A percentile compares a stretch with the other conserved stretches of the same genome.
Conservation (phyloP, 768 basidiomycete species). For the Auricularia cornea region DNA sequence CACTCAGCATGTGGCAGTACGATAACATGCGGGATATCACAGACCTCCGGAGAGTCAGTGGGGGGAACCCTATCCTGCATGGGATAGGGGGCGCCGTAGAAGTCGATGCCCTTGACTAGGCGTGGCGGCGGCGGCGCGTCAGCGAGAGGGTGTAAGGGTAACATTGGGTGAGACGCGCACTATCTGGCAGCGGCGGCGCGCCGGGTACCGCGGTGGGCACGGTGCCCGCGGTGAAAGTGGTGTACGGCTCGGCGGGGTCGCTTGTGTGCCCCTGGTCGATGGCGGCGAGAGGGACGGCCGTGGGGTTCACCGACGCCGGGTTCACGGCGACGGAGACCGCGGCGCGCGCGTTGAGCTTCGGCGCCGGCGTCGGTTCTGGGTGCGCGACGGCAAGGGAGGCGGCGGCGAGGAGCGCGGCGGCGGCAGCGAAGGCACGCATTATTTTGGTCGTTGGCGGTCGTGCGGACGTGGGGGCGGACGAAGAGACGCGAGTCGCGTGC, state of each 20-base stretch:
- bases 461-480: too few relatives aligned
- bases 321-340: conserved; percentile 34
- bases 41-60: conserved; percentile 52
- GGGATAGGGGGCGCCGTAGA: conserved; percentile 49
- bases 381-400: background rate
- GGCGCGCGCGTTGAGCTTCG: background rate
- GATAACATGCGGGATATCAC: background rate
- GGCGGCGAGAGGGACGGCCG: conserved; percentile 46
- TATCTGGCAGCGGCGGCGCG: conserved; percentile 43
- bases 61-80: conserved; percentile 43
- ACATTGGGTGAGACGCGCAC: conserved; percentile 13
- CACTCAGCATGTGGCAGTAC: background rate
- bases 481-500: too few relatives aligned
- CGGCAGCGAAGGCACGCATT: background rate
- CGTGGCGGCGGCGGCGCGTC: background rate
- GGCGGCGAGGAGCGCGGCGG: background rate
- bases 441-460: too few relatives aligned
- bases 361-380: conserved; percentile 8
- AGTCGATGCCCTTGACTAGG: conserved; percentile 8
- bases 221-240: conserved; percentile 43
- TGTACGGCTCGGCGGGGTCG: conserved; percentile 30
- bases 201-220: conserved; percentile 41
- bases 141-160: background rate
- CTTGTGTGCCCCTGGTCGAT: conserved; percentile 30
- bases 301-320: conserved; percentile 49